Conservation (phyloP, 2,329 filamentous ascomycete species). For the Knoxdaviesia capensis region DNA sequence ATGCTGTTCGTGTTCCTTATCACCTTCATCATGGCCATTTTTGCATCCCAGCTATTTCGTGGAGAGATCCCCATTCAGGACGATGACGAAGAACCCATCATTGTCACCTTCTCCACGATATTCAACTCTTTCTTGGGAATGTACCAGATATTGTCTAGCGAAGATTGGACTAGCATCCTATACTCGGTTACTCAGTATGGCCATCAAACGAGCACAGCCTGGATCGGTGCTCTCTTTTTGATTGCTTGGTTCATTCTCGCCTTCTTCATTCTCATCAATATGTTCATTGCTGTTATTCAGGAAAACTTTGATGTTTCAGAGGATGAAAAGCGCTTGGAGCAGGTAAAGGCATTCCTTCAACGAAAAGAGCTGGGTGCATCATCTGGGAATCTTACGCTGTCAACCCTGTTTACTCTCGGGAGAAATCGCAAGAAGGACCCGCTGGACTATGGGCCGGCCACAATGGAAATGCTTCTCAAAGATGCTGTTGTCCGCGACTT, state of each 20-base stretch:
- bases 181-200: conserved; percentile 63
- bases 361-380: conserved; percentile 65
- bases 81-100: conserved; percentile 36
- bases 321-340: conserved; percentile 90
- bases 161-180: conserved; percentile 82
- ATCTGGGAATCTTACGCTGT: conserved; percentile 55
- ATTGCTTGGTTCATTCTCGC: conserved; percentile 91
- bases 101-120: conserved; percentile 69
- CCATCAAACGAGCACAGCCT: conserved; percentile 47
- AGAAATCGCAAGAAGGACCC: conserved; percentile 49
- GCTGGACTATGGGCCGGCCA: conserved; percentile 76
- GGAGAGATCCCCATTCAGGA: conserved; percentile 57
- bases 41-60: conserved; percentile 81
- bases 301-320: conserved; percentile 98
- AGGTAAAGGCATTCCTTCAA: conserved; percentile 86
- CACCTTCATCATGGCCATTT: conserved; percentile 82
- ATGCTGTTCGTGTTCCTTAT: conserved; percentile 94
- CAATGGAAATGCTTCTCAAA: conserved; percentile 90
- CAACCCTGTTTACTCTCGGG: conserved; percentile 45
- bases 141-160: conserved; percentile 91
- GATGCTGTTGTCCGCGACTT: conserved; percentile 92
- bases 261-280: conserved; percentile 92
- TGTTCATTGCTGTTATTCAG: conserved; percentile 99
- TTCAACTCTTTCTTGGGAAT: conserved; percentile 94
- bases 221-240: conserved; percentile 81